phyloP scores from a whole-genome alignment of 371 early-diverging fungal genomes.

The Catenaria anguillulae region DNA sequence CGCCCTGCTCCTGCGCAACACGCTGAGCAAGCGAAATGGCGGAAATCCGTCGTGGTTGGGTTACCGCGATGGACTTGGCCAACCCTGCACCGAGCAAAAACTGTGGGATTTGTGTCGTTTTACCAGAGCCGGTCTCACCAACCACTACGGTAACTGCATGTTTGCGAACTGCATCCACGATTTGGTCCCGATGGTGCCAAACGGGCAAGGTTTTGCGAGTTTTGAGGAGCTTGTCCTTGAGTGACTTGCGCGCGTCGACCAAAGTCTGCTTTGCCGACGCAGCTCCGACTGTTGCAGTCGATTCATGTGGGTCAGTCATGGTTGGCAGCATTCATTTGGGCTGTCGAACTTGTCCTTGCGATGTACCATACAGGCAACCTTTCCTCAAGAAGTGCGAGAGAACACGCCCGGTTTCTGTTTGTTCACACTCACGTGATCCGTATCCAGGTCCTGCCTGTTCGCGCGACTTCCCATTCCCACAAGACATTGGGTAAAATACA shows the following conservation, averaged over 20 bases:
- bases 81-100: constrained; percentile 84
- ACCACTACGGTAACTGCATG: constrained; percentile 79
- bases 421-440: no score
- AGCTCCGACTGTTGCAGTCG: no score
- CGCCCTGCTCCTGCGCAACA: constrained; percentile 79
- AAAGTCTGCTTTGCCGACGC: no score
- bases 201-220: constrained; percentile 75
- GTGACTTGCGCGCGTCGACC: constrained; percentile 31
- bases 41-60: constrained; percentile 97
- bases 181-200: constrained; percentile 57
- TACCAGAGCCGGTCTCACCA: constrained; percentile 99
- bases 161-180: constrained; percentile 66
- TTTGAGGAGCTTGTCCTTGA: constrained; percentile 63
- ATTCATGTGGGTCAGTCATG: no score
- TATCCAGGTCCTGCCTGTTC: no score
- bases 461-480: no score
- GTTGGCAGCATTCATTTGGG: no score
- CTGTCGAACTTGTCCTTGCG: no score
- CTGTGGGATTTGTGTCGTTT: constrained; percentile 98
- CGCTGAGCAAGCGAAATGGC: constrained; percentile 87
- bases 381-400: no score
- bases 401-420: no score
- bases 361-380: no score
- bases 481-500: no score
- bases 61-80: constrained; percentile 69